Evolutionary conservation across 768 basidiomycete species (phyloP).

Genomic region (Xerocomus spinulosus): DNA sequence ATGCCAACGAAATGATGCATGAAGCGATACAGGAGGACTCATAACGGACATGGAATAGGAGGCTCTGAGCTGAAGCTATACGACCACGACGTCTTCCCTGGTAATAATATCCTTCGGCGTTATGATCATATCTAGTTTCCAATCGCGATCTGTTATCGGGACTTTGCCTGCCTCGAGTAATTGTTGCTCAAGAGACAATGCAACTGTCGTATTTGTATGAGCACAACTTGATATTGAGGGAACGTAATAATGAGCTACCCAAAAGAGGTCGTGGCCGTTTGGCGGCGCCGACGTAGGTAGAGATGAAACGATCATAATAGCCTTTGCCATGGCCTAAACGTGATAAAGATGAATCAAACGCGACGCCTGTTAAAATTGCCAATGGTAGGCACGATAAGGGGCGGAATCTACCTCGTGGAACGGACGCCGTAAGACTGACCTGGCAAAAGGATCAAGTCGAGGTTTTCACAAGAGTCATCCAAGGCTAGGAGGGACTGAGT

Average conservation of each 20-base stretch:
- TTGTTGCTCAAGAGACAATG: conserved; percentile 60
- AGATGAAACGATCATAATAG: conserved; percentile 74
- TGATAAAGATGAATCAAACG: conserved; percentile 63
- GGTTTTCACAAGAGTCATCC: conserved; percentile 34
- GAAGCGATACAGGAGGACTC: conserved; percentile 11
- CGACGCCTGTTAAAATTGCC: conserved; percentile 48
- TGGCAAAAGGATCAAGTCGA: conserved; percentile 67
- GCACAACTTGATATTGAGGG: conserved; percentile 8
- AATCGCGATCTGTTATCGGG: conserved; percentile 55
- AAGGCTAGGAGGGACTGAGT: conserved; percentile 17
- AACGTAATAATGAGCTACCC: conserved; percentile 38
- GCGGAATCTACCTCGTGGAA: conserved; percentile 10
- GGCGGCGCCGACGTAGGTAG: conserved; percentile 42
- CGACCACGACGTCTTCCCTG: conserved; percentile 15
- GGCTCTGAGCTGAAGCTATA: conserved; percentile 17
- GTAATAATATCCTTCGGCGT: conserved; percentile 40
- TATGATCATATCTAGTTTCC: conserved; percentile 59
- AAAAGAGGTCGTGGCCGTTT: conserved; percentile 50
- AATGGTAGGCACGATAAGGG: conserved; percentile 5
- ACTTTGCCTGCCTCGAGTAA: conserved; percentile 47
- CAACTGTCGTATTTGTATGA: conserved; percentile 42
- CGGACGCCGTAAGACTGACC: conserved; percentile 37
- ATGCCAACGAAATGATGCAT: conserved; percentile 7
- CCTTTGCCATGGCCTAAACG: conserved; percentile 82
- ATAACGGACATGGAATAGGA: conserved; percentile 25